These are phyloP conservation scores for Fraxinus albicans DNA, from an alignment of 305 asterid species.

Conservation along the genomic window DNA sequence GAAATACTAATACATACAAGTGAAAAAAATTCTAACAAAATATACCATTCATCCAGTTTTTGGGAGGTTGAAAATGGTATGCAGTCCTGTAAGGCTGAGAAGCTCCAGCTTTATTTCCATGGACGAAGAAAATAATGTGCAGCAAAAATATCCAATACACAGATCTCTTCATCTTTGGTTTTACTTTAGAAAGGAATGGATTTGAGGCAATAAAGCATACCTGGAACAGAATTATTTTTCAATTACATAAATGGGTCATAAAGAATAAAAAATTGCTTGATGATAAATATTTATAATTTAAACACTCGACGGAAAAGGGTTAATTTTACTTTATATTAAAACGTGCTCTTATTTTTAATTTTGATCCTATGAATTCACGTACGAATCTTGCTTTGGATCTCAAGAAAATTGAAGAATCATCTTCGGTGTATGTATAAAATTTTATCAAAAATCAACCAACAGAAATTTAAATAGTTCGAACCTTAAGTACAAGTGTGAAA, in stretches of 20 bases:
- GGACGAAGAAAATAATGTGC: constrained; percentile 19
- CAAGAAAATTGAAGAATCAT: no score
- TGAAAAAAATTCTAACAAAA: background rate
- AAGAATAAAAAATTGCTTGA: no score
- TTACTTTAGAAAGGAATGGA: background rate
- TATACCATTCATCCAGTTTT: constrained; percentile 77
- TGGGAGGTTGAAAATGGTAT: constrained; percentile 67
- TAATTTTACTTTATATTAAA: background rate
- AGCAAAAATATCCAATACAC: constrained; percentile 7
- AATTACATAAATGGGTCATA: no score
- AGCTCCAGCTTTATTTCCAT: constrained; percentile 21
- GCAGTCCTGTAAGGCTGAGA: constrained; percentile 57
- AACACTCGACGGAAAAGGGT: no score
- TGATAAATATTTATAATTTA: no score
- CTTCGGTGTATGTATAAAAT: no score
- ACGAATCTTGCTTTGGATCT: no score
- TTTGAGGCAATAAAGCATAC: background rate
- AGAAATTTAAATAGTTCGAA: no score
- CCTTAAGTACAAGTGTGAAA: no score
- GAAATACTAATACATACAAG: background rate
- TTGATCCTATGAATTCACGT: no score
- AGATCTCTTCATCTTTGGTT: constrained; percentile 21
- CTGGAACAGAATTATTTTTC: background rate
- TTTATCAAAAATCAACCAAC: no score
- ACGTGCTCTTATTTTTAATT: background rate